These are phyloP conservation scores for Syncephalastrum sp. DNA, from an alignment of 371 early-diverging fungal genomes.

Conservation along the genomic window DNA sequence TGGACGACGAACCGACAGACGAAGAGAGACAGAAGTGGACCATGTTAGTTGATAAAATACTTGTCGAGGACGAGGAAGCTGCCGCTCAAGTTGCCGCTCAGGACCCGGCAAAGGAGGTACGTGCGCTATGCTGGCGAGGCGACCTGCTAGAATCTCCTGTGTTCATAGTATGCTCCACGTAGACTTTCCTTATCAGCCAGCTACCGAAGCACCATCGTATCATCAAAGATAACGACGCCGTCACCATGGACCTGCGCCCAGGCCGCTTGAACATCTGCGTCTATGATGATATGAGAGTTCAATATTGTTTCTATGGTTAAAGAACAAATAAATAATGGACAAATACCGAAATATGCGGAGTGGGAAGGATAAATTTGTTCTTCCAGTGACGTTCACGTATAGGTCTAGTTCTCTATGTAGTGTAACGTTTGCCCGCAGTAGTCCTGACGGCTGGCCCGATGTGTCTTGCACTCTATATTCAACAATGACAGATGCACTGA, in stretches of 20 bases:
- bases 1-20: not conserved
- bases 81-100: not conserved
- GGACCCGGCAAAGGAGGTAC: not conserved
- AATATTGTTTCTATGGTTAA: constrained; percentile 7
- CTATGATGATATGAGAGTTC: constrained; percentile 4
- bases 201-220: constrained; percentile 10
- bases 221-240: not conserved
- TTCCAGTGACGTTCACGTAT: too few species aligned
- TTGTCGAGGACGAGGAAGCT: constrained; percentile 10
- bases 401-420: too few species aligned
- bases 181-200: not conserved
- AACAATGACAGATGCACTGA: too few species aligned
- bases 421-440: too few species aligned
- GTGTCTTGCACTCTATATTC: too few species aligned
- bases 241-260: constrained; percentile 14
- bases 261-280: constrained; percentile 10
- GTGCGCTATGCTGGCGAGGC: too few species aligned
- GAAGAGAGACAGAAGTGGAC: constrained; percentile 10
- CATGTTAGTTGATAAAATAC: constrained; percentile 11
- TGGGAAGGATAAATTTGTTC: too few species aligned
- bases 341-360: too few species aligned
- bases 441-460: too few species aligned
- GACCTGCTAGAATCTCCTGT: not conserved
- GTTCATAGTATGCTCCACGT: not conserved
- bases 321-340: not conserved